Conservation (phyloP, 192 early-diverging fungal species). For the Backusella tarrabulga region DNA sequence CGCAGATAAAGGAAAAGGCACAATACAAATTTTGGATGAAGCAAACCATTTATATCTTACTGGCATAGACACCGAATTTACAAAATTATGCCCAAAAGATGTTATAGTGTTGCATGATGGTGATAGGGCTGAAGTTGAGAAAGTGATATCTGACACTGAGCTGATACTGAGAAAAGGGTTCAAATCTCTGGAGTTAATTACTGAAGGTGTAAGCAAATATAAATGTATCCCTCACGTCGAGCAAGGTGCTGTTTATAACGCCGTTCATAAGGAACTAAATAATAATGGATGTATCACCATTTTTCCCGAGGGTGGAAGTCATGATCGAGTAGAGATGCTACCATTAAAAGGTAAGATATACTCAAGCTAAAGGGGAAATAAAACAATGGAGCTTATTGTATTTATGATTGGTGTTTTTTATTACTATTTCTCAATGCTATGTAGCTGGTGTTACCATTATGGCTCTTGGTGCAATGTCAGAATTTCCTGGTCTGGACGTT, state of each 20-base stretch:
- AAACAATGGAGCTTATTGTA: background rate
- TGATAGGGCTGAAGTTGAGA: slow-evolving; percentile 62
- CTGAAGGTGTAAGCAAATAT: slow-evolving; percentile 54
- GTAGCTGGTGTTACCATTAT: slow-evolving; percentile 75
- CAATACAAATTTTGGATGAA: slow-evolving; percentile 60
- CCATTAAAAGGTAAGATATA: slow-evolving; percentile 78
- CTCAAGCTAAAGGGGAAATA: background rate
- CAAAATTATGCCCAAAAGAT: slow-evolving; percentile 58
- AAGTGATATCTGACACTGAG: slow-evolving; percentile 81
- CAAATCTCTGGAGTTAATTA: slow-evolving; percentile 53
- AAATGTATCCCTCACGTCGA: slow-evolving; percentile 83
- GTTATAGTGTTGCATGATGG: slow-evolving; percentile 60
- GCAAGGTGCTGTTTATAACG: slow-evolving; percentile 80
- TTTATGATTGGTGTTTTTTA: background rate
- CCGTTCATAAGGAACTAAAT: slow-evolving; percentile 76
- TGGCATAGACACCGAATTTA: slow-evolving; percentile 68
- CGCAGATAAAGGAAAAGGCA: slow-evolving; percentile 66
- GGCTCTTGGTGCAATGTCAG: slow-evolving; percentile 86
- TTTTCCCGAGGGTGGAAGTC: slow-evolving; percentile 97
- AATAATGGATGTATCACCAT: slow-evolving; percentile 83
- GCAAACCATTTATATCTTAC: slow-evolving; percentile 63
- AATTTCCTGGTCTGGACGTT: slow-evolving; percentile 80
- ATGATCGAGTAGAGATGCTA: slow-evolving; percentile 93
- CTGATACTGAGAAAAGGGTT: slow-evolving; percentile 74
- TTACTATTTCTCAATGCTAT: background rate